These are phyloP conservation scores for Noccaea bulbosa DNA, from an alignment of 345 rosid genomes.

Conservation along the genomic window DNA sequence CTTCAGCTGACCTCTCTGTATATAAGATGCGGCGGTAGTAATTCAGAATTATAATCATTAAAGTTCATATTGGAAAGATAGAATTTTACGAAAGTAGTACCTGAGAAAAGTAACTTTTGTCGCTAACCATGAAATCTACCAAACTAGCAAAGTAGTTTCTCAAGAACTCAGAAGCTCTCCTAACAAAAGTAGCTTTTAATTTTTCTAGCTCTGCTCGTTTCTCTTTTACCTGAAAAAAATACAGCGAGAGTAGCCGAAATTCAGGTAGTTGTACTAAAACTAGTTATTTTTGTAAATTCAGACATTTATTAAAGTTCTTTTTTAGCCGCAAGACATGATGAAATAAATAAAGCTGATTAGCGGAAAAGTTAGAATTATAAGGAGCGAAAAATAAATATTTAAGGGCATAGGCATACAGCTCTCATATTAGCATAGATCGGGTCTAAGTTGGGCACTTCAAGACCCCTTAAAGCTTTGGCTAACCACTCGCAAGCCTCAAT, in stretches of 20 bases:
- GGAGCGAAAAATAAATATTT: not conserved
- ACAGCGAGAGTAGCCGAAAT: slow-evolving; percentile 21
- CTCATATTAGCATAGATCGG: slow-evolving; percentile 77
- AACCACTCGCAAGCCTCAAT: slow-evolving; percentile 99
- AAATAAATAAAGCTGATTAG: not conserved
- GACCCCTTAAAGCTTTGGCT: slow-evolving; percentile 75
- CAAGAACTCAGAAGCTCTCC: slow-evolving; percentile 95
- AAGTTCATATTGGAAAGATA: slow-evolving; percentile 14
- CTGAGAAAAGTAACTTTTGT: slow-evolving; percentile 99
- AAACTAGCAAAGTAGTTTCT: slow-evolving; percentile 94
- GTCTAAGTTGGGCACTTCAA: slow-evolving; percentile 86
- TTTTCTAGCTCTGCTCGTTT: slow-evolving; percentile 84
- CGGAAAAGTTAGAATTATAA: not conserved
- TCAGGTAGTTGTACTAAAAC: slow-evolving; percentile 31
- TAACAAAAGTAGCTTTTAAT: slow-evolving; percentile 77
- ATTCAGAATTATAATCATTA: slow-evolving; percentile 30
- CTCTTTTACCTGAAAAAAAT: slow-evolving; percentile 71
- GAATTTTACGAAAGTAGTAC: slow-evolving; percentile 43
- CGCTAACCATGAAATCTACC: slow-evolving; percentile 99
- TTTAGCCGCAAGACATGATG: not conserved
- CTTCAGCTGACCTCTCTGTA: slow-evolving; percentile 96
- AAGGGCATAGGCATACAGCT: slow-evolving; percentile 63
- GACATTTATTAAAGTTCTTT: slow-evolving; percentile 21
- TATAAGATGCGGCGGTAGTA: slow-evolving; percentile 32
- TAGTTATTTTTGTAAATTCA: not conserved